phyloP scores from a whole-genome alignment of 2,329 filamentous ascomycete genomes.

The Colletotrichum sp. region DNA sequence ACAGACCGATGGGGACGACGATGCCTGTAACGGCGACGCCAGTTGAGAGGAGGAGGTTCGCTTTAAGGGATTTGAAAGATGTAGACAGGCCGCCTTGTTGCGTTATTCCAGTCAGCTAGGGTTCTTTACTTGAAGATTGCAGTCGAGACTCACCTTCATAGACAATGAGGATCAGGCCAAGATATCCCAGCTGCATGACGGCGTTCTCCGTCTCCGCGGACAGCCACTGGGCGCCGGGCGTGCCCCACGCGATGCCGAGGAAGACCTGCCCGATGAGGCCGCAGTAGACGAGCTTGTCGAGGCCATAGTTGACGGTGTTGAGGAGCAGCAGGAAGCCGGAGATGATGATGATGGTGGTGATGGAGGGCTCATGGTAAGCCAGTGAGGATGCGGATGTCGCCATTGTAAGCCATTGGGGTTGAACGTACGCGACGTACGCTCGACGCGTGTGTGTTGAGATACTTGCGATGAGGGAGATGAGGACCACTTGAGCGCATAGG shows the following conservation, averaged over 20 bases:
- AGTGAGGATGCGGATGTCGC: constrained; percentile 30
- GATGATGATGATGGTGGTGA: constrained; percentile 63
- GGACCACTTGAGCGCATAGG: background rate
- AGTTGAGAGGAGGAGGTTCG: constrained; percentile 65
- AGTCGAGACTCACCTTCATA: constrained; percentile 60
- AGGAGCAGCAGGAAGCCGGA: constrained; percentile 68
- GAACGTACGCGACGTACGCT: background rate
- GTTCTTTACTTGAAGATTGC: too few relatives aligned
- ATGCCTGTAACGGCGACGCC: constrained; percentile 72
- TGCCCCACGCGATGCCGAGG: constrained; percentile 73
- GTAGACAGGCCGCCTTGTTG: constrained; percentile 61
- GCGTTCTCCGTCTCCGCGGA: constrained; percentile 53
- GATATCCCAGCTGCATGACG: constrained; percentile 71
- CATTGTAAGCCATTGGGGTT: background rate
- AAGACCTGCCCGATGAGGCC: constrained; percentile 76
- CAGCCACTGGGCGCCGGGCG: constrained; percentile 68
- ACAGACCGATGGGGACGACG: constrained; percentile 65
- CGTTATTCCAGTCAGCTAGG: background rate
- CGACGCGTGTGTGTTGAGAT: background rate
- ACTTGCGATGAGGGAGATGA: fast-evolving
- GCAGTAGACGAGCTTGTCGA: constrained; percentile 69
- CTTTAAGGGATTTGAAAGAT: constrained; percentile 56
- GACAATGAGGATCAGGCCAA: constrained; percentile 75
- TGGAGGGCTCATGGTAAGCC: constrained; percentile 68
- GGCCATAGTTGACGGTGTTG: constrained; percentile 60